A percentile compares a stretch with the other conserved stretches of the same genome.
These are phyloP conservation scores for Acanthamoeba lugdunensis DNA, from an alignment of 208 protist species.

Conservation along the genomic window DNA sequence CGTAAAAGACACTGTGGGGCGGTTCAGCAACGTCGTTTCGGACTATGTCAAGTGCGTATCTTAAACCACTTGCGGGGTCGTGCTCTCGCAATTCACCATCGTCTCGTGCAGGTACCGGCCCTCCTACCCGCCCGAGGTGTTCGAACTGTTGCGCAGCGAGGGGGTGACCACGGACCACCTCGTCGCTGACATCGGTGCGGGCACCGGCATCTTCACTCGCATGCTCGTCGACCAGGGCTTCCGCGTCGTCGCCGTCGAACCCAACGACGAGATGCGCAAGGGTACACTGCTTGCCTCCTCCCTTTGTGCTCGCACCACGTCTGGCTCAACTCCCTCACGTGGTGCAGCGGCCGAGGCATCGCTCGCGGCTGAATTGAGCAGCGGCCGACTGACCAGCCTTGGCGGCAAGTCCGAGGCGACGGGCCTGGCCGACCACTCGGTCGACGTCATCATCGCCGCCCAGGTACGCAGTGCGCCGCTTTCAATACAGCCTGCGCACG, in stretches of 20 bases:
- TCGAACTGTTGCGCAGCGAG: conserved; percentile 1
- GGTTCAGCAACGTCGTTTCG: conserved; percentile 11
- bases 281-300: background rate
- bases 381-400: background rate
- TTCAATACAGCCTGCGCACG: background rate
- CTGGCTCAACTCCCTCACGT: background rate
- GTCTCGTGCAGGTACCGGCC: background rate
- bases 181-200: background rate
- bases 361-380: background rate
- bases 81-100: background rate
- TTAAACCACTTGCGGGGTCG: background rate
- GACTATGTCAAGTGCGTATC: conserved; percentile 35
- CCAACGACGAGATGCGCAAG: conserved; percentile 26
- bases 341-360: background rate
- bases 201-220: conserved; percentile 44
- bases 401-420: conserved; percentile 10
- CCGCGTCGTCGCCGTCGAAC: conserved; percentile 19
- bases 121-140: background rate
- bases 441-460: conserved; percentile 22
- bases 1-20: conserved; percentile 13
- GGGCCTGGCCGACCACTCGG: conserved; percentile 10
- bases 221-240: conserved; percentile 4
- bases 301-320: no score
- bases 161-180: background rate
- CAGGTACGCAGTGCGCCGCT: background rate